Percentiles rank a stretch among this genome's conserved stretches.
phyloP scores from a whole-genome alignment of 2,329 filamentous ascomycete species.

The Fusarium coicis region DNA sequence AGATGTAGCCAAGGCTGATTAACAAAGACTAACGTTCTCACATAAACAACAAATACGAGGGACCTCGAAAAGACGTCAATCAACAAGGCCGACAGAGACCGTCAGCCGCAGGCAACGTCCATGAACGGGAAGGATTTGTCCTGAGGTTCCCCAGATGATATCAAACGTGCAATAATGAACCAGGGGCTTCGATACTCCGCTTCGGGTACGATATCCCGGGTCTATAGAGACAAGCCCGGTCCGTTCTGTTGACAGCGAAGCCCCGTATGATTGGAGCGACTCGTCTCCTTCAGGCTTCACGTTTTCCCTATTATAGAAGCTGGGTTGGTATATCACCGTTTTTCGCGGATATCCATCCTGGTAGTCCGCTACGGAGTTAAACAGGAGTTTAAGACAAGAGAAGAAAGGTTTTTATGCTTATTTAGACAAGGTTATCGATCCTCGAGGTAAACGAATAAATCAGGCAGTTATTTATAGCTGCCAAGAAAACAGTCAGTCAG shows the following conservation, averaged over 20 bases:
- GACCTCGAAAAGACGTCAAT: background rate
- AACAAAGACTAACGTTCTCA: constrained; percentile 6
- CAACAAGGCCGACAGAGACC: background rate
- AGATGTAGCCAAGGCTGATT: constrained; percentile 12
- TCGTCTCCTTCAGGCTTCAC: background rate
- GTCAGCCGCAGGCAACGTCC: background rate
- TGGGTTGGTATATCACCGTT: constrained; percentile 15
- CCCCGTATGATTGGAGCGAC: constrained; percentile 14
- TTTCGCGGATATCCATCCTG: background rate
- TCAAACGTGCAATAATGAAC: constrained; percentile 24
- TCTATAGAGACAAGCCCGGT: background rate
- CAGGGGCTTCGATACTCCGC: constrained; percentile 12
- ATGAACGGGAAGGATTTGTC: background rate
- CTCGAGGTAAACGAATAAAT: constrained; percentile 8
- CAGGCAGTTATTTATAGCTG: background rate
- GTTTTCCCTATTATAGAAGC: constrained; percentile 10
- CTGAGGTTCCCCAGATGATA: constrained; percentile 20
- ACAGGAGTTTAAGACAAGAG: background rate
- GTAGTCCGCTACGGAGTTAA: background rate
- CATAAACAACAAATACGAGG: constrained; percentile 12
- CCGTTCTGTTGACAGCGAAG: constrained; percentile 2
- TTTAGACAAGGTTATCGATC: constrained; percentile 22
- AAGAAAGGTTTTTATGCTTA: constrained; percentile 24
- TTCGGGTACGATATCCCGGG: constrained; percentile 11
- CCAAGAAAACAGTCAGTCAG: constrained; percentile 14